Conservation (phyloP, 2,329 filamentous ascomycete species). For the Seiridium unicorne region DNA sequence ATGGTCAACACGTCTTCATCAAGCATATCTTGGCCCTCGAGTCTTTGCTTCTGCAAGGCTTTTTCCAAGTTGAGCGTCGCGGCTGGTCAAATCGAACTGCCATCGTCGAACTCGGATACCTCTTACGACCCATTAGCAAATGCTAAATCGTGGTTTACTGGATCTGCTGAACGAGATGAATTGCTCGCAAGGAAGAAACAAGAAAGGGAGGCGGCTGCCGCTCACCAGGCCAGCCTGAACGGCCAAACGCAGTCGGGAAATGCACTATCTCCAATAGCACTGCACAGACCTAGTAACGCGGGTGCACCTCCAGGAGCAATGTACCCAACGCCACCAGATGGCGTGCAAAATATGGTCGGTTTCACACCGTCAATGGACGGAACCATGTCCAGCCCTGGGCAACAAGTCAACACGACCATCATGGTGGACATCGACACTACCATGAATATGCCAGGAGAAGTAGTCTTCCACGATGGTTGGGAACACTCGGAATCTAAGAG, state of each 20-base stretch:
- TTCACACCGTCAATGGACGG: conserved; percentile 58
- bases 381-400: conserved; percentile 53
- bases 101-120: conserved; percentile 36
- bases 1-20: conserved; percentile 32
- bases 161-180: conserved; percentile 44
- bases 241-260: conserved; percentile 40
- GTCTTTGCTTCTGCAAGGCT: conserved; percentile 51
- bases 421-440: conserved; percentile 36
- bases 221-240: conserved; percentile 41
- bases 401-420: conserved; percentile 29
- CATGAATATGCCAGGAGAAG: conserved; percentile 24
- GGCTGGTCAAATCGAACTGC: conserved; percentile 36
- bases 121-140: conserved; percentile 47
- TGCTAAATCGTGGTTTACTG: conserved; percentile 49
- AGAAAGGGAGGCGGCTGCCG: conserved; percentile 42
- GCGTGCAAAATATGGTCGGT: conserved; percentile 51
- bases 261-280: conserved; percentile 49
- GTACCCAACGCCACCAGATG: conserved; percentile 73
- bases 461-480: conserved; percentile 36
- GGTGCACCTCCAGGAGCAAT: conserved; percentile 50
- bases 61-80: conserved; percentile 38
- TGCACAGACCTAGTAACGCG: conserved; percentile 47
- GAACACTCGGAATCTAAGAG: conserved; percentile 42
- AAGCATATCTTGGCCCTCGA: conserved; percentile 53
- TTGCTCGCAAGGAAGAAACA: conserved; percentile 45